Evolutionary conservation across 495 filamentous ascomycete species (phyloP).

Genomic region (Hypomontagnella monticulosa): DNA sequence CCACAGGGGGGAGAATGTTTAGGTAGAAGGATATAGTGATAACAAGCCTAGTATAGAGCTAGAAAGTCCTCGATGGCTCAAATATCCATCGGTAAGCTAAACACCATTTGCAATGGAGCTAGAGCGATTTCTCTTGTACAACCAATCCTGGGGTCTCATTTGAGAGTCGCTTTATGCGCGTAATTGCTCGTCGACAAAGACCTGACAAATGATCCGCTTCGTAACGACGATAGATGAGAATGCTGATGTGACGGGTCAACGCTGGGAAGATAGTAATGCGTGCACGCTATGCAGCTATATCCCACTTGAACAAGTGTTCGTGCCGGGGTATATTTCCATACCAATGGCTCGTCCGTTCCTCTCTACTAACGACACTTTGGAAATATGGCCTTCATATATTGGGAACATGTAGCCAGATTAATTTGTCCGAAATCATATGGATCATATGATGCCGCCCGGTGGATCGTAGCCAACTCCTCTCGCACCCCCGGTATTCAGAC

Average conservation of each 20-base stretch:
- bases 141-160: background rate
- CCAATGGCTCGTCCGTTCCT: constrained; percentile 6
- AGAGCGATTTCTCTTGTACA: constrained; percentile 1
- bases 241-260: constrained; percentile 8
- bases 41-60: constrained; percentile 35
- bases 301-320: constrained; percentile 10
- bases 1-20: background rate
- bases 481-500: constrained; percentile 50
- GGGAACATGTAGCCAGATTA: background rate
- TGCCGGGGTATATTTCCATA: constrained; percentile 10
- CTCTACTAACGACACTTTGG: background rate
- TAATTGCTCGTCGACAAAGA: background rate
- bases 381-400: constrained; percentile 16
- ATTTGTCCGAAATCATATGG: constrained; percentile 51
- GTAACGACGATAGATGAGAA: background rate
- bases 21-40: constrained; percentile 5
- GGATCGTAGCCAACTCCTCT: constrained; percentile 58
- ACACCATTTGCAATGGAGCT: constrained; percentile 3
- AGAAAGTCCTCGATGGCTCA: constrained; percentile 11
- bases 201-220: constrained; percentile 2
- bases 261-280: constrained; percentile 30
- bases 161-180: background rate
- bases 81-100: constrained; percentile 18
- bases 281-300: constrained; percentile 41
- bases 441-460: constrained; percentile 65